Percentiles rank a stretch among this genome's conserved stretches.
phyloP scores from a whole-genome alignment of 2,329 filamentous ascomycete species.

The Trichoderma breve region DNA sequence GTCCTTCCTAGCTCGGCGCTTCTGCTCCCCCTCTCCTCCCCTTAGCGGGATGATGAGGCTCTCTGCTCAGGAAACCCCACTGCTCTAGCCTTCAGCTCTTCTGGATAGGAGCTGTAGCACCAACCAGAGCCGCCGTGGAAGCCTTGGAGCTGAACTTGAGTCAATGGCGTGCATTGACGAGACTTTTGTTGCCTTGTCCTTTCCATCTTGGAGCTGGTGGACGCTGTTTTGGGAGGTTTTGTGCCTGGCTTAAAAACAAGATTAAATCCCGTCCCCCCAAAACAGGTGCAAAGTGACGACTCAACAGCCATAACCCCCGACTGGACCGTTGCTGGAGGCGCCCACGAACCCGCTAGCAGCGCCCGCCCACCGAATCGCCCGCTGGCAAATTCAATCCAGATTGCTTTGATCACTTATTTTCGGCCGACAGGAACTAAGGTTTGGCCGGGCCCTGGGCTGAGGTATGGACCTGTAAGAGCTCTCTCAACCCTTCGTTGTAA shows the following conservation, averaged over 20 bases:
- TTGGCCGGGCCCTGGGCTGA: not conserved
- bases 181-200: not conserved
- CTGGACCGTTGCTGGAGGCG: not conserved
- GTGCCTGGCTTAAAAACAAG: slow-evolving; percentile 13
- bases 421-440: not conserved
- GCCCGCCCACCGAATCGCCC: not conserved
- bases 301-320: not conserved
- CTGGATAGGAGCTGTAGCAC: not conserved
- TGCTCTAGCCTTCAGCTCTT: slow-evolving; percentile 4
- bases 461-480: not conserved
- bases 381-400: slow-evolving; percentile 2
- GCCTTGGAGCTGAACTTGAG: slow-evolving; percentile 3
- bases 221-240: not conserved
- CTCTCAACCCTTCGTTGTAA: not conserved
- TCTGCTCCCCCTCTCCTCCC: not conserved
- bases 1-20: slow-evolving; percentile 1
- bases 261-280: not conserved
- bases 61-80: slow-evolving; percentile 11
- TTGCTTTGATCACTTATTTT: not conserved
- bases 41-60: slow-evolving; percentile 19
- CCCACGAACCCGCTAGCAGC: not conserved
- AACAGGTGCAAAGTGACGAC: not conserved
- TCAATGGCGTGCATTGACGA: slow-evolving; percentile 3
- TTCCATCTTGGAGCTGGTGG: not conserved
- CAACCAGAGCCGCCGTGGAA: not conserved